Conservation (phyloP, 495 filamentous ascomycete species). For the Friedmanniomyces endolithicus region DNA sequence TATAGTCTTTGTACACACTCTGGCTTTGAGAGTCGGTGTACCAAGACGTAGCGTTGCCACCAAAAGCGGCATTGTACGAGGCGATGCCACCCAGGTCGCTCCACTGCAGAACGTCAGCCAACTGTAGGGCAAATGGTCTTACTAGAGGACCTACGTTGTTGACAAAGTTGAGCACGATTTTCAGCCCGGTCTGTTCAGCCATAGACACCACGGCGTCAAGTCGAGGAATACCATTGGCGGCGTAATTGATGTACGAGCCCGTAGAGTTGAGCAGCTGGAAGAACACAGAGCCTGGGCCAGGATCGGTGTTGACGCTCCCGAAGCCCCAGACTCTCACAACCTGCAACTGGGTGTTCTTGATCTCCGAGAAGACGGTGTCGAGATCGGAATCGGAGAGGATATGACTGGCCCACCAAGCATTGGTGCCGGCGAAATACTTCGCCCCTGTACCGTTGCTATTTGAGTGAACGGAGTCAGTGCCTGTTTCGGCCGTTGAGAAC, state of each 20-base stretch:
- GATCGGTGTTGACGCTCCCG: constrained; percentile 12
- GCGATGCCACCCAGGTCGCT: constrained; percentile 12
- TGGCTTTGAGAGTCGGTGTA: constrained; percentile 7
- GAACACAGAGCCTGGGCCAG: constrained; percentile 22
- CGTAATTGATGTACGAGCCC: constrained; percentile 29
- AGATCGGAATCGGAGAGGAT: constrained; percentile 4
- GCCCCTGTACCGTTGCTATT: constrained; percentile 6
- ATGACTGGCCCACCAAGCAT: constrained; percentile 12
- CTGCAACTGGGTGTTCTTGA: constrained; percentile 9
- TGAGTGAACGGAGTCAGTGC: too few species aligned
- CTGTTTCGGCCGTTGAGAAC: too few species aligned
- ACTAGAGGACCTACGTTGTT: constrained; percentile 13
- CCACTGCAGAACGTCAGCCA: constrained; percentile 3
- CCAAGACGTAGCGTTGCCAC: constrained; percentile 14
- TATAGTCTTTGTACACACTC: constrained; percentile 46
- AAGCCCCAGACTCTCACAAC: constrained; percentile 12
- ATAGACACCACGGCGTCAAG: constrained; percentile 6
- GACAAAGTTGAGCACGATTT: constrained; percentile 4
- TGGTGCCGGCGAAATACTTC: constrained; percentile 8
- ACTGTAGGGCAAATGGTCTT: too few species aligned
- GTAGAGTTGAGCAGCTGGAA: constrained; percentile 30
- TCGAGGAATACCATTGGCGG: constrained; percentile 11
- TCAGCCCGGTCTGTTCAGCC: constrained; percentile 6
- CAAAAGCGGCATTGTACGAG: constrained; percentile 13
- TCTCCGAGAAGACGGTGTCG: constrained; percentile 6